A percentile compares a stretch with the other conserved stretches of the same genome.
Evolutionary conservation across 2,329 filamentous ascomycete genomes (phyloP).

Genomic region (Trichoderma harzianum): DNA sequence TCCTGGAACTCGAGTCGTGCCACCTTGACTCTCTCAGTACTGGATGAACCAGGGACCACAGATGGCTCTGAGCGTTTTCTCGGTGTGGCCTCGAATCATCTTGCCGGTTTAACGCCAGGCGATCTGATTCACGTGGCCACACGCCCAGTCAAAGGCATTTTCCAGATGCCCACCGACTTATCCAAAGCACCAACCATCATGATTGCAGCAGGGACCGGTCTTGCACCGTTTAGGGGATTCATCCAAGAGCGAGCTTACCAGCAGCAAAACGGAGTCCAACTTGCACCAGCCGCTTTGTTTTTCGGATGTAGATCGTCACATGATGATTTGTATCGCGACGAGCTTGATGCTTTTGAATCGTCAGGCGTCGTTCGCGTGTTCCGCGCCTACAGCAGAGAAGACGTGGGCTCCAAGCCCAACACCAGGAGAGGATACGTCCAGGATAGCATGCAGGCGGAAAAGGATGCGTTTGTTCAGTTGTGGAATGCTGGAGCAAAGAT

Average conservation of each 20-base stretch:
- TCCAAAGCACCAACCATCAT: slow-evolving; percentile 45
- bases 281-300: slow-evolving; percentile 55
- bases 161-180: slow-evolving; percentile 43
- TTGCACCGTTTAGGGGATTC: slow-evolving; percentile 59
- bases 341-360: slow-evolving; percentile 45
- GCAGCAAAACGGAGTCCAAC: slow-evolving; percentile 49
- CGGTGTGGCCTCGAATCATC: slow-evolving; percentile 58
- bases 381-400: slow-evolving; percentile 46
- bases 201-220: slow-evolving; percentile 47
- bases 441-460: slow-evolving; percentile 33
- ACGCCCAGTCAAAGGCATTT: slow-evolving; percentile 34
- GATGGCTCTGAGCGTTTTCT: slow-evolving; percentile 37
- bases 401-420: slow-evolving; percentile 21
- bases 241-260: slow-evolving; percentile 52
- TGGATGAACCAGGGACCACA: slow-evolving; percentile 50
- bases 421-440: slow-evolving; percentile 44
- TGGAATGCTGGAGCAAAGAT: slow-evolving; percentile 45
- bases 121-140: slow-evolving; percentile 45
- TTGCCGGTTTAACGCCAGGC: slow-evolving; percentile 42
- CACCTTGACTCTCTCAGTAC: slow-evolving; percentile 62
- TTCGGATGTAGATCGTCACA: slow-evolving; percentile 43
- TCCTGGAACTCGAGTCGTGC: slow-evolving; percentile 51
- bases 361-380: slow-evolving; percentile 51
- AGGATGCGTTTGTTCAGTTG: slow-evolving; percentile 29
- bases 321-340: slow-evolving; percentile 45